Conservation (phyloP, 768 basidiomycete genomes). For the Boletus bicolor region DNA sequence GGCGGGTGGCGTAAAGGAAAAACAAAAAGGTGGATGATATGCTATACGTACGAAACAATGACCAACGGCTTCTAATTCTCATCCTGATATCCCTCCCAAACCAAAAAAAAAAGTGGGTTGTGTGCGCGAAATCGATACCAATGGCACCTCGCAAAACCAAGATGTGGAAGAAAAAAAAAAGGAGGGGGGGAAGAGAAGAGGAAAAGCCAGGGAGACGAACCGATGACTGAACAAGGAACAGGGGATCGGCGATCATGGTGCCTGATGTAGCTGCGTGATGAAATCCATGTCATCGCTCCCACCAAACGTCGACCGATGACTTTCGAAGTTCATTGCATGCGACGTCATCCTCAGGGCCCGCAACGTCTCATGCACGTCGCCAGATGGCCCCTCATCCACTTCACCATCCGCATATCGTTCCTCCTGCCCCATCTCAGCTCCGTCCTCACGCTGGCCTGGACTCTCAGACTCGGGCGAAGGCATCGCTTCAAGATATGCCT, state of each 20-base stretch:
- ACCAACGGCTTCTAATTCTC: slow-evolving; percentile 3
- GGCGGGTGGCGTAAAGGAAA: background rate
- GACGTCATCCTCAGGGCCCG: slow-evolving; percentile 6
- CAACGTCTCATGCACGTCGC: slow-evolving; percentile 16
- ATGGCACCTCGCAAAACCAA: slow-evolving; percentile 14
- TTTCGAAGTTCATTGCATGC: slow-evolving; percentile 10
- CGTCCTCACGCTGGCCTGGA: background rate
- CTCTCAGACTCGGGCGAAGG: background rate
- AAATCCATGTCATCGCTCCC: slow-evolving; percentile 25
- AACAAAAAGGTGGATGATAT: slow-evolving; percentile 7
- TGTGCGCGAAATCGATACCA: slow-evolving; percentile 6
- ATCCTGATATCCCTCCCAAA: slow-evolving; percentile 3
- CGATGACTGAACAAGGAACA: background rate
- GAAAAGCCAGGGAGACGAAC: background rate
- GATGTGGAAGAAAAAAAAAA: background rate
- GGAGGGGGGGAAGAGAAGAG: no score
- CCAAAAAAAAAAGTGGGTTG: background rate
- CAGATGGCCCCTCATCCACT: slow-evolving; percentile 1
- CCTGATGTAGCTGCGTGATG: slow-evolving; percentile 13
- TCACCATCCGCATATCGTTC: background rate
- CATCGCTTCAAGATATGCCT: slow-evolving; percentile 40
- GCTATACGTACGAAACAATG: slow-evolving; percentile 13
- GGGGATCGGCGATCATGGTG: slow-evolving; percentile 4
- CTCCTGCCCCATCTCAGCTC: background rate
- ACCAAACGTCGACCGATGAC: slow-evolving; percentile 25